phyloP scores from a whole-genome alignment of 2,329 filamentous ascomycete genomes.

The Beauveria australis region DNA sequence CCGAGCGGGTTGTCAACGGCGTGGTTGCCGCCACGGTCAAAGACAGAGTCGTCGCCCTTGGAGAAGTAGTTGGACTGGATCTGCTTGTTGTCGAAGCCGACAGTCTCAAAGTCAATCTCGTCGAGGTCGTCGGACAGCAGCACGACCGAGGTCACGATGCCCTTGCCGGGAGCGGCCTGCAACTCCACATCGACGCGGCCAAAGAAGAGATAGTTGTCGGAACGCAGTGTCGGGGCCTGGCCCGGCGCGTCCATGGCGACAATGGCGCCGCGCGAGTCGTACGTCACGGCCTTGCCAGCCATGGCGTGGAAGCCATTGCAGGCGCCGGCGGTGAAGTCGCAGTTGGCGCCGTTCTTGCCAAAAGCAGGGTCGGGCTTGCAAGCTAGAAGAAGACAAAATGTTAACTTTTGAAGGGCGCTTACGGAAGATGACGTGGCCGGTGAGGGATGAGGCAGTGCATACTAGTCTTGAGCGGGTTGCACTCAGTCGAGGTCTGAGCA shows the following conservation, averaged over 20 bases:
- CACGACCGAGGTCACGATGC: conserved; percentile 84
- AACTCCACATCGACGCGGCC: conserved; percentile 74
- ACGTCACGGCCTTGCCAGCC: conserved; percentile 38
- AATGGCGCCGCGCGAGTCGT: conserved; percentile 39
- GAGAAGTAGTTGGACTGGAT: conserved; percentile 85
- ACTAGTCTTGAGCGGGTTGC: conserved; percentile 47
- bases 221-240: conserved; percentile 65
- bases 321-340: conserved; percentile 70
- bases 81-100: conserved; percentile 64
- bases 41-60: conserved; percentile 61
- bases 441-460: conserved; percentile 14
- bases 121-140: conserved; percentile 83
- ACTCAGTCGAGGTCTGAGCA: conserved; percentile 48
- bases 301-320: conserved; percentile 46
- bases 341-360: conserved; percentile 45
- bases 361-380: conserved; percentile 74
- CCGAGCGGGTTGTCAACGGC: conserved; percentile 46
- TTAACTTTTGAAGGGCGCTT: not conserved
- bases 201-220: conserved; percentile 92
- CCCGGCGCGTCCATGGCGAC: conserved; percentile 60
- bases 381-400: conserved; percentile 22
- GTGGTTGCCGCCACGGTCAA: conserved; percentile 60
- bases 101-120: conserved; percentile 96
- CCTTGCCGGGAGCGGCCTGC: conserved; percentile 69
- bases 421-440: not conserved